Evolutionary conservation across 2,329 filamentous ascomycete genomes (phyloP).

Genomic region (Colletotrichum sp.): DNA sequence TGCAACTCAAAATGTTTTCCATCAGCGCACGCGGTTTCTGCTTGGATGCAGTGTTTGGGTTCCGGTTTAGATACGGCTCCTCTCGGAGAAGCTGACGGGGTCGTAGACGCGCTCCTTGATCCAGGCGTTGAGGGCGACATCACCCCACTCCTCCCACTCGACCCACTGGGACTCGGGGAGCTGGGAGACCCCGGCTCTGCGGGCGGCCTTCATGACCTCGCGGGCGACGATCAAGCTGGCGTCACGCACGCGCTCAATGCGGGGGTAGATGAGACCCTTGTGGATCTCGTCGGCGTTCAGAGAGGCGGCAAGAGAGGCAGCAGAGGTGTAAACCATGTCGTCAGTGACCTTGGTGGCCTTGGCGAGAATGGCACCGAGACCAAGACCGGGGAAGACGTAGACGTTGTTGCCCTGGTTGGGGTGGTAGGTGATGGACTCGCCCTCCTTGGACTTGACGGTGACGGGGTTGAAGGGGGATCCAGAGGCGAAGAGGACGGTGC

Average conservation of each 20-base stretch:
- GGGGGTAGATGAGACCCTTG: slow-evolving; percentile 87
- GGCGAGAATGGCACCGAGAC: slow-evolving; percentile 88
- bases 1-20: slow-evolving; percentile 10
- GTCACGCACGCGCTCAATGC: slow-evolving; percentile 89
- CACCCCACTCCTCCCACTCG: slow-evolving; percentile 76
- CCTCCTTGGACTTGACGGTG: slow-evolving; percentile 64
- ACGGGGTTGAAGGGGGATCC: slow-evolving; percentile 88
- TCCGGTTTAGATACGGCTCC: slow-evolving; percentile 17
- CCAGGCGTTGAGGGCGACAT: slow-evolving; percentile 63
- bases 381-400: slow-evolving; percentile 97
- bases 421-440: slow-evolving; percentile 70
- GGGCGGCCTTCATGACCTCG: slow-evolving; percentile 91
- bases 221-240: slow-evolving; percentile 86
- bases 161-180: slow-evolving; percentile 73
- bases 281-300: slow-evolving; percentile 83
- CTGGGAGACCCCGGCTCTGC: slow-evolving; percentile 77
- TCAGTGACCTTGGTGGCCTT: slow-evolving; percentile 89
- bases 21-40: background rate
- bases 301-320: slow-evolving; percentile 77
- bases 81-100: slow-evolving; percentile 50
- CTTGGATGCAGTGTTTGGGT: background rate
- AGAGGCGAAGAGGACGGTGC: slow-evolving; percentile 90
- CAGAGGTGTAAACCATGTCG: slow-evolving; percentile 96
- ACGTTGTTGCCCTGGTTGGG: slow-evolving; percentile 85
- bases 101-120: slow-evolving; percentile 68